Base-by-base conservation (phyloP, 306 rosid species). In the Corylus heterophylla region DNA sequence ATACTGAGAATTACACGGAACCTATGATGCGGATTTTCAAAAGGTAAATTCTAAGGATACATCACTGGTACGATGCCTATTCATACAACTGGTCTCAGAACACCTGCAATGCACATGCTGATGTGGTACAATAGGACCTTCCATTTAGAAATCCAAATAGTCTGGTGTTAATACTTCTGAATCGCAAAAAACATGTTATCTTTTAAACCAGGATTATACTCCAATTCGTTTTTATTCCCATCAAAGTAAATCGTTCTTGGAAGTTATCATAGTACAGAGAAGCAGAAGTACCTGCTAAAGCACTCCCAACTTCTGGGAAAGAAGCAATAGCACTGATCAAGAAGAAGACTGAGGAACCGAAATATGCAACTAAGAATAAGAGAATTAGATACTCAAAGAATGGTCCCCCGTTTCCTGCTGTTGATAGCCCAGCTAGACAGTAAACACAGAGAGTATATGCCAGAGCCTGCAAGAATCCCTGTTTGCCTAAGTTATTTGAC, bases 271-370 rank as follows among this genome's bases (percentile, higher is more conserved):
- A 2, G 10, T 12, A 29, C 69, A 62, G 14, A 29, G 42, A 62
- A 54, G 59, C 25, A 50, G 12, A 29, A 27, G 13, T 27, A 52
- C 64, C 50, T 73, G 50, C 76, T 20, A 73, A 35, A 73, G 76
- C 64, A 10, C 35, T 73, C 45, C 76, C 66, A 31, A 52, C 51
- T 54, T 73, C 50, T 35, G 63, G 76, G 35, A 54, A 35, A 52
- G 64, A 52, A 35, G 76, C 54, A 31, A 73, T 54, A 4, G 76
- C 47, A 35, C 76, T 17, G 17, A 73, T 39, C 8, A 18, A 73
- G 76, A 69, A 47, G 39, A 73, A 73, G 62, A 73, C 66, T 73
- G 35, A 54, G 16, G 50, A 52, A 11, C 76, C 76, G 18, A 73
- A 73, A 14, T 54, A 73, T 3, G 76, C 66, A 13, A 54, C 50